Evolutionary conservation across 352 stramenopile genomes (phyloP), one percentile per base, ranked within the genome.

Genomic region (Phytophthora aleatoria): DNA sequence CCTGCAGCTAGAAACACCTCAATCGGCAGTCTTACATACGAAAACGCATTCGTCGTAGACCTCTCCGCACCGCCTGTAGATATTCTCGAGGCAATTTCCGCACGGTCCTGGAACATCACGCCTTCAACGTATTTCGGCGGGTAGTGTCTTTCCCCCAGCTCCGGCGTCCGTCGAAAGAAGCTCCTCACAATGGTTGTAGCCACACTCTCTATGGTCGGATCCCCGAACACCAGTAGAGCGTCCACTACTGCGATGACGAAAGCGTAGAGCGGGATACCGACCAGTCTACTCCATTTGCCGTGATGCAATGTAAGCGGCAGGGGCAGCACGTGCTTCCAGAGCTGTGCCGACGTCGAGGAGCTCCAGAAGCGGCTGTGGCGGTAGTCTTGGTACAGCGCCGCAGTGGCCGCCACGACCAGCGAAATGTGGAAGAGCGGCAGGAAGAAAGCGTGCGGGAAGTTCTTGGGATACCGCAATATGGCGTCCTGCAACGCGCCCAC

Each of bases 231-330:
- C 38, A 78, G 69, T 11, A 84, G 57, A 5, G 81, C 81, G 35
- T 91, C 83, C 9, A 76, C 63, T 8, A 85, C 44, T 13, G 73
- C 86, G 33, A 93, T 67, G 9, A 63, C 43, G 30, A 87, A 80
- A 13, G 81, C 83, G 42, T 88, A 91, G 13, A 87, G 20, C 9
- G 87, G 83, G 36, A 93, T 79, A n/a, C 84, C 84, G 28, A 90
- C 51, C 44, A 92, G 68, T 39, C 83, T 78, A 45, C 59, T 75
- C 51, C 79, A 69, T 12, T 85, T 74, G 2, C 79, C 76, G 9
- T 60, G 61, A 13, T 73, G 67, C 11, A 92, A 41, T 1, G 83
- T 89, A 50, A 93, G 67, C 9, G 84, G 84, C 45, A 90, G 60
- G n/a, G 84, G 76, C 42, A 90, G 56, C 48, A 85, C 70, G 63